These are phyloP conservation scores for Venturia effusa DNA, from an alignment of 2,329 filamentous ascomycete species.

Conservation along the genomic window DNA sequence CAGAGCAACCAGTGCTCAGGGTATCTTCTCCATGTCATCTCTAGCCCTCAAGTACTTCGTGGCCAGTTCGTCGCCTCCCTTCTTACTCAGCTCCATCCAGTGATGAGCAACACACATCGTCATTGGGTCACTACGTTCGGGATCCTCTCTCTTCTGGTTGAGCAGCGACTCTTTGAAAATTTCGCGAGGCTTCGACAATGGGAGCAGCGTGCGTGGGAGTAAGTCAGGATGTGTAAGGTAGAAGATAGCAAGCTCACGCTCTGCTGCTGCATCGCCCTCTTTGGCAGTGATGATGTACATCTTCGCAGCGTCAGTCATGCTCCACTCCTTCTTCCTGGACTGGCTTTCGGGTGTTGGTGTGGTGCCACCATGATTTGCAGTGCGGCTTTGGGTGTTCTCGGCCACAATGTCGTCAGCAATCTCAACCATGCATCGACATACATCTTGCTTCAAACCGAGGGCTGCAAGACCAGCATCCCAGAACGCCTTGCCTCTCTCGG, in stretches of 20 bases:
- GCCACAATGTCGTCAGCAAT: slow-evolving; percentile 59
- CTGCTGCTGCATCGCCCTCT: slow-evolving; percentile 78
- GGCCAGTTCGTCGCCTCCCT: slow-evolving; percentile 77
- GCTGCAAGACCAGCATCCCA: slow-evolving; percentile 84
- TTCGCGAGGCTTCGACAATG: slow-evolving; percentile 72
- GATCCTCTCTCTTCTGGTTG: slow-evolving; percentile 49
- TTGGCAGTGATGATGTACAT: slow-evolving; percentile 93
- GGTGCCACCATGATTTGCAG: slow-evolving; percentile 16
- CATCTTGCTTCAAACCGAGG: slow-evolving; percentile 76
- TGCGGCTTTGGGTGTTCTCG: slow-evolving; percentile 55
- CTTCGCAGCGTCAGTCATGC: slow-evolving; percentile 67
- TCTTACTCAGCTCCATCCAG: slow-evolving; percentile 88
- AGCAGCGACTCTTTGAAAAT: slow-evolving; percentile 78
- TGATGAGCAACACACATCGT: slow-evolving; percentile 92
- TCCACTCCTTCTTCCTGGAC: slow-evolving; percentile 47
- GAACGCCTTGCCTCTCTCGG: slow-evolving; percentile 63
- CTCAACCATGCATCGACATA: slow-evolving; percentile 75
- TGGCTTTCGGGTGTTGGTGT: not conserved
- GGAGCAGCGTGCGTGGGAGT: slow-evolving; percentile 66
- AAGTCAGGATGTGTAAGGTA: slow-evolving; percentile 88
- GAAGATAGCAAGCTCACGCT: slow-evolving; percentile 85
- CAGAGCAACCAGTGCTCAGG: slow-evolving; percentile 20
- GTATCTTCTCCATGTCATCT: slow-evolving; percentile 50
- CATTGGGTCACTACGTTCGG: slow-evolving; percentile 63
- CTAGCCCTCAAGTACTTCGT: slow-evolving; percentile 69